Conservation (phyloP, 768 basidiomycete species). For the Hortiboletus flavorubellus region DNA sequence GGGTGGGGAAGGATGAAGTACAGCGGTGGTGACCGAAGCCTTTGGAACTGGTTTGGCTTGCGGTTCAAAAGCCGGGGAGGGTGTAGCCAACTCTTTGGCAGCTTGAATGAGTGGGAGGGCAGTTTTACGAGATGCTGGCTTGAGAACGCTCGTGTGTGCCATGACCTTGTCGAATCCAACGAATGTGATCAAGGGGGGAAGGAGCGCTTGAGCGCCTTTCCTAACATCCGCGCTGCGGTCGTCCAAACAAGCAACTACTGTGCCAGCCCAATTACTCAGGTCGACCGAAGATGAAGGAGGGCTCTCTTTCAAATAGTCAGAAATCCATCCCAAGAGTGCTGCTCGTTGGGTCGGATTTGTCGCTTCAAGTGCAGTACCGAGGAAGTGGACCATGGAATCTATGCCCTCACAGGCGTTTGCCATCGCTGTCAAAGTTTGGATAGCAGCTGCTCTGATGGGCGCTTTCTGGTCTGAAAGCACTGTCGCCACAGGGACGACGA, state of each 20-base stretch:
- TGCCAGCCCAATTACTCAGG: slow-evolving; percentile 60
- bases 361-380: slow-evolving; percentile 79
- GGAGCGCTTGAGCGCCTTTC: slow-evolving; percentile 80
- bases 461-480: slow-evolving; percentile 94
- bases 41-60: slow-evolving; percentile 30
- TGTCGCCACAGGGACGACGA: slow-evolving; percentile 71
- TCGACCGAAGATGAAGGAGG: slow-evolving; percentile 57
- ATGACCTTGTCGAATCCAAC: slow-evolving; percentile 84
- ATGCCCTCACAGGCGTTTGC: slow-evolving; percentile 80
- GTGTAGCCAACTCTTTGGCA: slow-evolving; percentile 52
- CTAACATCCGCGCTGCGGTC: slow-evolving; percentile 90
- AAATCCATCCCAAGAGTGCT: slow-evolving; percentile 74
- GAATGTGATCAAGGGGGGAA: slow-evolving; percentile 70
- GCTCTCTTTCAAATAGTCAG: slow-evolving; percentile 72
- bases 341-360: slow-evolving; percentile 86
- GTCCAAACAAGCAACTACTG: slow-evolving; percentile 76
- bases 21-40: slow-evolving; percentile 16
- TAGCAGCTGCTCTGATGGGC: slow-evolving; percentile 72
- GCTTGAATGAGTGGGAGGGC: slow-evolving; percentile 88
- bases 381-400: slow-evolving; percentile 74
- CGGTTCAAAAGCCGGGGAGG: slow-evolving; percentile 26
- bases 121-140: slow-evolving; percentile 84
- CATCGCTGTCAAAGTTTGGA: slow-evolving; percentile 78
- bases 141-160: slow-evolving; percentile 81
- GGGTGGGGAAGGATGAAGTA: slow-evolving; percentile 28